phyloP scores from a whole-genome alignment of 805 yeast species.

The Kluyveromyces starmeri region DNA sequence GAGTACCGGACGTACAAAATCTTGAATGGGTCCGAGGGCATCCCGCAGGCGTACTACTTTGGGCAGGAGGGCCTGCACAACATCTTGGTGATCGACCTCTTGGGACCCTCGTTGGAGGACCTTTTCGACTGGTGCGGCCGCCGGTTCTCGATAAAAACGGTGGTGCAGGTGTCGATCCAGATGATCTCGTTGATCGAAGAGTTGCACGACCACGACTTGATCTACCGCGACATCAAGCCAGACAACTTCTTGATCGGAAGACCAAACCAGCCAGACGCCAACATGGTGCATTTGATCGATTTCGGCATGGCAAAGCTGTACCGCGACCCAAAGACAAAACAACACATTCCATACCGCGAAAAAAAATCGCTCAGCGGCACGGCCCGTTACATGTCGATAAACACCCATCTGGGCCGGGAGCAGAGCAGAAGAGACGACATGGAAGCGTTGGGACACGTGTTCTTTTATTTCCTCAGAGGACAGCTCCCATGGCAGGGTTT shows the following conservation, averaged over 20 bases:
- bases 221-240: constrained; percentile 95
- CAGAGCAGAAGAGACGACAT: constrained; percentile 94
- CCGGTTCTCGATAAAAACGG: constrained; percentile 77
- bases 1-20: constrained; percentile 94
- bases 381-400: constrained; percentile 97
- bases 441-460: constrained; percentile 94
- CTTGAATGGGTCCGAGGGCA: constrained; percentile 70
- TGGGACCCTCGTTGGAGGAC: constrained; percentile 95
- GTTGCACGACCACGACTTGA: constrained; percentile 82
- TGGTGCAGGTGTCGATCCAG: constrained; percentile 87
- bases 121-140: constrained; percentile 98
- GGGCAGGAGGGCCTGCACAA: constrained; percentile 98
- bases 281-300: constrained; percentile 82
- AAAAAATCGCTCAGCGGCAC: constrained; percentile 94
- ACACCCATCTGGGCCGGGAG: constrained; percentile 95
- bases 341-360: constrained; percentile 94
- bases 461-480: constrained; percentile 89
- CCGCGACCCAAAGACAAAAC: constrained; percentile 91
- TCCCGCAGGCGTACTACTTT: constrained; percentile 94
- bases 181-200: constrained; percentile 83
- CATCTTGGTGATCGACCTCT: constrained; percentile 83
- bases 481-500: constrained; percentile 98
- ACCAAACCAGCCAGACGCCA: constrained; percentile 76
- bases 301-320: constrained; percentile 99
- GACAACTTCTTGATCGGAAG: constrained; percentile 93